These are phyloP conservation scores for Tetragonia tetragonoides DNA, from an alignment of 148 eudicot genomes.

Conservation along the genomic window DNA sequence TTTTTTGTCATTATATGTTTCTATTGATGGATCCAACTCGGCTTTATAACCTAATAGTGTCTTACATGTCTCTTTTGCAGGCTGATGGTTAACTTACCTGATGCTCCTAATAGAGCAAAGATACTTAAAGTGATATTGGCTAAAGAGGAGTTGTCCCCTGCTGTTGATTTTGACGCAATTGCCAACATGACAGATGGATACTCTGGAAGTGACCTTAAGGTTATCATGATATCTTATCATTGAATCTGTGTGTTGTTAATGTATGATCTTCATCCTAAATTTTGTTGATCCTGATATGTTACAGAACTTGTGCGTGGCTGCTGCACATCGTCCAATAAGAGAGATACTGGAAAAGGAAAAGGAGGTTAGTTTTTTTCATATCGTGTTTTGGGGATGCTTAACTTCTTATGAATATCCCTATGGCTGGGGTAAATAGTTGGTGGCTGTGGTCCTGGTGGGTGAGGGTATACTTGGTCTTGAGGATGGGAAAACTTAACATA, in stretches of 20 bases:
- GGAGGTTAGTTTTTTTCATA: slow-evolving; percentile 44
- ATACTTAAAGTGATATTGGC: slow-evolving; percentile 82
- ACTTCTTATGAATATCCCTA: neutral
- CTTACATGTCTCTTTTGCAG: slow-evolving; percentile 30
- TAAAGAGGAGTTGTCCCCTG: slow-evolving; percentile 81
- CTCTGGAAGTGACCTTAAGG: slow-evolving; percentile 99
- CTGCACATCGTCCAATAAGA: slow-evolving; percentile 97
- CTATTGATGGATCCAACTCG: neutral
- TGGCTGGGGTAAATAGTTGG: neutral
- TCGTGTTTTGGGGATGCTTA: neutral
- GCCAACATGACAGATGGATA: slow-evolving; percentile 96
- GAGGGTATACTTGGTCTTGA: neutral
- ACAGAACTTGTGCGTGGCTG: slow-evolving; percentile 92
- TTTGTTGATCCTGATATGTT: slow-evolving; percentile 17
- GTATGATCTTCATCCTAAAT: slow-evolving; percentile 15
- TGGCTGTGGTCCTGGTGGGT: neutral
- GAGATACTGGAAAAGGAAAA: slow-evolving; percentile 88
- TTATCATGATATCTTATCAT: slow-evolving; percentile 21
- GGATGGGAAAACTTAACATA: neutral
- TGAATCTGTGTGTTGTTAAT: neutral
- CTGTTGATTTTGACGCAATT: slow-evolving; percentile 73
- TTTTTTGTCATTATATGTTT: neutral
- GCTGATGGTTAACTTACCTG: slow-evolving; percentile 96
- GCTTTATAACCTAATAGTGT: neutral
- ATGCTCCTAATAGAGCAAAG: slow-evolving; percentile 90